These are phyloP conservation scores for Clarireedia monteithiana DNA, from an alignment of 2,329 filamentous ascomycete species.

Conservation along the genomic window DNA sequence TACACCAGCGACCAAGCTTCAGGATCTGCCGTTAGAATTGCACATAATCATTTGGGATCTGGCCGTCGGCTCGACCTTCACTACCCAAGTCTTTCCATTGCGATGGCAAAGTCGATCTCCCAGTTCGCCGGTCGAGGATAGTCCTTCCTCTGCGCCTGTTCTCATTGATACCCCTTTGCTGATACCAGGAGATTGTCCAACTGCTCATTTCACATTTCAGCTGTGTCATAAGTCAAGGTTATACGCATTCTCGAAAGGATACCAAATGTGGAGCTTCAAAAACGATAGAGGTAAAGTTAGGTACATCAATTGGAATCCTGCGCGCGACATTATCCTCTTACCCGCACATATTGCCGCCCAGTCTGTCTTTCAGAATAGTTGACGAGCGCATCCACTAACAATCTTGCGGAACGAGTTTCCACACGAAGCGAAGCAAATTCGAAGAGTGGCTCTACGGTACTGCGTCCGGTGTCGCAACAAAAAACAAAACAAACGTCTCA, in stretches of 20 bases:
- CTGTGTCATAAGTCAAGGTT: background rate
- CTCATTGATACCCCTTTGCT: background rate
- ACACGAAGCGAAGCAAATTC: background rate
- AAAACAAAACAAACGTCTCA: background rate
- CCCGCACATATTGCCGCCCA: background rate
- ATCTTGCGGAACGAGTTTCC: background rate
- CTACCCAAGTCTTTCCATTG: background rate
- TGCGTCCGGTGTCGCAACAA: background rate
- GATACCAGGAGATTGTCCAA: background rate
- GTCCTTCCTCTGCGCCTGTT: background rate
- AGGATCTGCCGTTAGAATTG: background rate
- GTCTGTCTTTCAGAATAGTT: background rate
- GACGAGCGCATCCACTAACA: background rate
- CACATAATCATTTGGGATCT: background rate
- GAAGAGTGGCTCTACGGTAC: background rate
- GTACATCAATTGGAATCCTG: background rate
- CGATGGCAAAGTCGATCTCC: background rate
- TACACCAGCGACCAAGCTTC: background rate
- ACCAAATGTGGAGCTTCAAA: background rate
- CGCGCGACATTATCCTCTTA: background rate
- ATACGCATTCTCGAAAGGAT: background rate
- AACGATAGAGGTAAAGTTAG: background rate
- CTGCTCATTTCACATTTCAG: background rate
- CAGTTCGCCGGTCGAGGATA: background rate
- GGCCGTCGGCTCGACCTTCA: background rate